Conservation (phyloP, 441 rosid species). For the Hura crepitans region DNA sequence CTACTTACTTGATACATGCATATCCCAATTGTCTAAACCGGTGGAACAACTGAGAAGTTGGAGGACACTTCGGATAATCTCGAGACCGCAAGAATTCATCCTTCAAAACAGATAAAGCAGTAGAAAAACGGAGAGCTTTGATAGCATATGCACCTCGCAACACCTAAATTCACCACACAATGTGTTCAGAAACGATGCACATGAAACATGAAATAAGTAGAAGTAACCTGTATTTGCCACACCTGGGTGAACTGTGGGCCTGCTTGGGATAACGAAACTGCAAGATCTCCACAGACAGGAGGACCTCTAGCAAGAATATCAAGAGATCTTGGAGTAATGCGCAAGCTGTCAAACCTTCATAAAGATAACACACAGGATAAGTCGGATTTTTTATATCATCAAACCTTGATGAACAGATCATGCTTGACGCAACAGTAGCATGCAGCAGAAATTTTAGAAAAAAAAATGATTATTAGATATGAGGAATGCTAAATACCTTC, state of each 20-base stretch:
- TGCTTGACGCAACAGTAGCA: slow-evolving; percentile 13
- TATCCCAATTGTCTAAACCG: slow-evolving; percentile 92
- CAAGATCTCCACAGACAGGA: slow-evolving; percentile 97
- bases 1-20: slow-evolving; percentile 86
- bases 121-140: slow-evolving; percentile 90
- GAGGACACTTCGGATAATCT: slow-evolving; percentile 97
- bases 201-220: slow-evolving; percentile 14
- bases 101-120: slow-evolving; percentile 87
- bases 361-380: slow-evolving; percentile 23
- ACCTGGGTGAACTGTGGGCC: slow-evolving; percentile 99
- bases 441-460: neutral
- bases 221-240: slow-evolving; percentile 24
- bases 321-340: slow-evolving; percentile 91
- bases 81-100: slow-evolving; percentile 95
- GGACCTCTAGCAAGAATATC: slow-evolving; percentile 86
- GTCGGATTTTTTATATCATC: slow-evolving; percentile 28
- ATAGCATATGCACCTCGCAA: slow-evolving; percentile 81
- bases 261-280: slow-evolving; percentile 92
- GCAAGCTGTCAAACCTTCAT: slow-evolving; percentile 92
- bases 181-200: slow-evolving; percentile 29
- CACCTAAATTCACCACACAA: slow-evolving; percentile 46
- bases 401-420: slow-evolving; percentile 13
- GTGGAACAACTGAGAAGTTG: slow-evolving; percentile 89
- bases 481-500: no score
- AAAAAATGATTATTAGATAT: neutral